Evolutionary conservation across 176 grass and related monocot species (phyloP).

Genomic region (Triticum timopheevii): DNA sequence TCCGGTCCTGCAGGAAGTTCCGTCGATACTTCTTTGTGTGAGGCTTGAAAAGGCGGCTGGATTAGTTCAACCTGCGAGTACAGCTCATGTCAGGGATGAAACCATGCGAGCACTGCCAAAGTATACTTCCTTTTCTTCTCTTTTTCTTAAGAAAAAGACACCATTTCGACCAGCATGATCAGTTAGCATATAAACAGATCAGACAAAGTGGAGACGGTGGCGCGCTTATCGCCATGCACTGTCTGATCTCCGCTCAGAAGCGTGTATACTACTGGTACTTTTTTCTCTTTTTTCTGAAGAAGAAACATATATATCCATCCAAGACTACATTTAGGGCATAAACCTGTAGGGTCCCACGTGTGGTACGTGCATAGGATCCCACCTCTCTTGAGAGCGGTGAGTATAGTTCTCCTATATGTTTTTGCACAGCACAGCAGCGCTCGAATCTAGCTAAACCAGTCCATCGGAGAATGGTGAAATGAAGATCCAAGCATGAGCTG

Average conservation of each 20-base stretch:
- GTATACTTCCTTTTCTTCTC: too few species aligned
- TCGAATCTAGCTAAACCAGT: background rate
- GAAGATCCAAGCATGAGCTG: too few species aligned
- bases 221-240: background rate
- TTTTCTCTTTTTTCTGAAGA: background rate
- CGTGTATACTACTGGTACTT: background rate
- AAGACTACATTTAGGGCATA: background rate
- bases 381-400: background rate
- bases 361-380: background rate
- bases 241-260: background rate
- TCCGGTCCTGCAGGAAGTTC: background rate
- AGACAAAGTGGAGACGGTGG: background rate
- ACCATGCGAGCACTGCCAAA: background rate
- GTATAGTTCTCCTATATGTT: too few species aligned
- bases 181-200: too few species aligned
- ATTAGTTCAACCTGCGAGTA: slow-evolving; percentile 25
- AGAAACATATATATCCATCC: background rate
- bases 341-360: background rate
- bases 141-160: too few species aligned
- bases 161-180: too few species aligned
- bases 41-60: background rate
- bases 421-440: background rate
- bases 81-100: slow-evolving; percentile 1
- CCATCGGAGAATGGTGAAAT: background rate
- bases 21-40: background rate